phyloP scores from a whole-genome alignment of 192 early-diverging fungal species.

The Linnemannia exigua region DNA sequence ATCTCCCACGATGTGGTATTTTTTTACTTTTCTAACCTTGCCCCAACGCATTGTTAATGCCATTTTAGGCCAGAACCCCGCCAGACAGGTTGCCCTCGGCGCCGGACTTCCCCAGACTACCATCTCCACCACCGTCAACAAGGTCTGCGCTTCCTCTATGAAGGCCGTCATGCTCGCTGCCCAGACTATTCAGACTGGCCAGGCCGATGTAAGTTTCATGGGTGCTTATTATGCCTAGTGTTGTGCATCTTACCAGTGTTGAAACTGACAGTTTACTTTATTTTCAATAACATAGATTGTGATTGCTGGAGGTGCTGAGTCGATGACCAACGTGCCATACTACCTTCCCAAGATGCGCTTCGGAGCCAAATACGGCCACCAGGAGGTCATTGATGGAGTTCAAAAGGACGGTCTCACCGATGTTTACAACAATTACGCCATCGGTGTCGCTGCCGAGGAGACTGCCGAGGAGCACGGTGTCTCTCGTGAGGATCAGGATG shows the following conservation, averaged over 20 bases:
- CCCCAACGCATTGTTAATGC: background rate
- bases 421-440: conserved; percentile 78
- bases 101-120: conserved; percentile 77
- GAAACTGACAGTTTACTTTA: background rate
- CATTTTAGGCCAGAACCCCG: conserved; percentile 81
- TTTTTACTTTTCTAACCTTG: background rate
- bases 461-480: conserved; percentile 85
- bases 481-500: conserved; percentile 85
- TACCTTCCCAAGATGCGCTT: conserved; percentile 84
- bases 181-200: conserved; percentile 81
- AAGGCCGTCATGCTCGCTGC: conserved; percentile 83
- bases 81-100: conserved; percentile 83
- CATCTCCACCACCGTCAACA: conserved; percentile 85
- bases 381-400: conserved; percentile 80
- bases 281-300: conserved; percentile 50
- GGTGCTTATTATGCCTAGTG: background rate
- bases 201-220: conserved; percentile 68
- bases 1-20: background rate
- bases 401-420: conserved; percentile 84
- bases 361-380: conserved; percentile 82
- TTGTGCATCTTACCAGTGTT: no score
- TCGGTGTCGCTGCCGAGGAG: conserved; percentile 87
- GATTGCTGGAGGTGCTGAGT: conserved; percentile 84
- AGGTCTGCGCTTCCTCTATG: conserved; percentile 89
- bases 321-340: conserved; percentile 89